These are phyloP conservation scores for Jamesozyma rosinii DNA, from an alignment of 805 yeast genomes.

Conservation along the genomic window DNA sequence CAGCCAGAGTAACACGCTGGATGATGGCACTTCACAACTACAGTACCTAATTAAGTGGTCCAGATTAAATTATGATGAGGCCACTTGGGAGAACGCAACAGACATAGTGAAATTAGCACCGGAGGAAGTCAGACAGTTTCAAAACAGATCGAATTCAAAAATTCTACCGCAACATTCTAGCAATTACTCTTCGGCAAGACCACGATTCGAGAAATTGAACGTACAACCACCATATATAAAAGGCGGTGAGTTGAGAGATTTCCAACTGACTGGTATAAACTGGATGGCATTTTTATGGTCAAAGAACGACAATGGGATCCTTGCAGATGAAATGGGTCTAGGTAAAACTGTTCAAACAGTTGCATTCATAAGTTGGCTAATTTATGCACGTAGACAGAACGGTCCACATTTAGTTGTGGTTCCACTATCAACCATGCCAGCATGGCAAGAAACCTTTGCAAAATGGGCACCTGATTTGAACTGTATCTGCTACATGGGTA, in stretches of 20 bases:
- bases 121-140: slow-evolving; percentile 71
- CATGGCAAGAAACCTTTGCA: slow-evolving; percentile 99
- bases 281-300: slow-evolving; percentile 99
- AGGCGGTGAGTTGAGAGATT: slow-evolving; percentile 87
- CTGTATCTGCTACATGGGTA: slow-evolving; percentile 87
- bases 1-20: slow-evolving; percentile 55
- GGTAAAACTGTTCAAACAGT: slow-evolving; percentile 98
- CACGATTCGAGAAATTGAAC: slow-evolving; percentile 77
- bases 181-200: slow-evolving; percentile 65
- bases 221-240: slow-evolving; percentile 85
- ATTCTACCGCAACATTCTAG: slow-evolving; percentile 77
- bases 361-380: slow-evolving; percentile 86
- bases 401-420: slow-evolving; percentile 97
- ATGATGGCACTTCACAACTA: slow-evolving; percentile 53
- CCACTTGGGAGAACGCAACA: slow-evolving; percentile 93
- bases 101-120: slow-evolving; percentile 81
- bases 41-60: slow-evolving; percentile 90
- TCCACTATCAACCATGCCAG: slow-evolving; percentile 90
- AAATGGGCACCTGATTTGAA: slow-evolving; percentile 96
- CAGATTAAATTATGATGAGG: slow-evolving; percentile 84
- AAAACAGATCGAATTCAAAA: slow-evolving; percentile 71
- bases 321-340: slow-evolving; percentile 98
- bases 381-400: slow-evolving; percentile 89
- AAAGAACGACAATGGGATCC: slow-evolving; percentile 89
- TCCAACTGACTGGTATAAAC: slow-evolving; percentile 93